A percentile compares a stretch with the other conserved stretches of the same genome.
These are phyloP conservation scores for Hypoxylon sp. DNA, from an alignment of 2,329 filamentous ascomycete genomes.

Conservation along the genomic window DNA sequence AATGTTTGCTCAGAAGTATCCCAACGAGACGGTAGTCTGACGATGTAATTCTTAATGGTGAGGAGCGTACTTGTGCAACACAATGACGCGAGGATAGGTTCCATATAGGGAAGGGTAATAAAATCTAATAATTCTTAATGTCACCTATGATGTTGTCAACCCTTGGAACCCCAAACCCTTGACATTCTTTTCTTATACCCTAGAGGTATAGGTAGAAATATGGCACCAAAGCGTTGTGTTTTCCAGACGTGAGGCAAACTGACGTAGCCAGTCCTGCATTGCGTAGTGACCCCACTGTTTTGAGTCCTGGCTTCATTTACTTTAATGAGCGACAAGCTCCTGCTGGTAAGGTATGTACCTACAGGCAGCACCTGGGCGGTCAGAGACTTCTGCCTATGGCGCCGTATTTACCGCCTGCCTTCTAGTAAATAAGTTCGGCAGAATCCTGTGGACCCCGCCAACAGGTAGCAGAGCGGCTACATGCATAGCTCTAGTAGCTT, in stretches of 20 bases:
- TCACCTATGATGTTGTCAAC: slow-evolving; percentile 29
- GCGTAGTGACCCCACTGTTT: slow-evolving; percentile 16
- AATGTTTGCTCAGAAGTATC: slow-evolving; percentile 83
- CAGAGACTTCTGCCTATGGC: not conserved
- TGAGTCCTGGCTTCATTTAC: slow-evolving; percentile 15
- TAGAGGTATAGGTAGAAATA: not conserved
- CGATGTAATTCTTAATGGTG: not conserved
- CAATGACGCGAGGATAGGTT: slow-evolving; percentile 14
- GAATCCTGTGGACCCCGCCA: slow-evolving; percentile 38
- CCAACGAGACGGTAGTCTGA: slow-evolving; percentile 70
- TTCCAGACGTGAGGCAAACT: slow-evolving; percentile 3
- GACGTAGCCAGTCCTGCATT: slow-evolving; percentile 33
- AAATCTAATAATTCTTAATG: slow-evolving; percentile 33
- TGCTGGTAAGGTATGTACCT: not conserved
- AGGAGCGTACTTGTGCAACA: not conserved
- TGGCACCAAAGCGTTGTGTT: not conserved
- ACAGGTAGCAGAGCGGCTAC: not conserved
- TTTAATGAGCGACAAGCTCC: slow-evolving; percentile 13
- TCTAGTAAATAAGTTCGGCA: slow-evolving; percentile 31
- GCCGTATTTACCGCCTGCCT: slow-evolving; percentile 30
- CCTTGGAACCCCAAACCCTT: not conserved
- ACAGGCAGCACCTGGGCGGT: no score
- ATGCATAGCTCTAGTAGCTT: slow-evolving; percentile 38
- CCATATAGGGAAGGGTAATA: slow-evolving; percentile 9
- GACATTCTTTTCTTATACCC: not conserved